Evolutionary conservation across 345 rosid genomes (phyloP).

Genomic region (Murraya paniculata): DNA sequence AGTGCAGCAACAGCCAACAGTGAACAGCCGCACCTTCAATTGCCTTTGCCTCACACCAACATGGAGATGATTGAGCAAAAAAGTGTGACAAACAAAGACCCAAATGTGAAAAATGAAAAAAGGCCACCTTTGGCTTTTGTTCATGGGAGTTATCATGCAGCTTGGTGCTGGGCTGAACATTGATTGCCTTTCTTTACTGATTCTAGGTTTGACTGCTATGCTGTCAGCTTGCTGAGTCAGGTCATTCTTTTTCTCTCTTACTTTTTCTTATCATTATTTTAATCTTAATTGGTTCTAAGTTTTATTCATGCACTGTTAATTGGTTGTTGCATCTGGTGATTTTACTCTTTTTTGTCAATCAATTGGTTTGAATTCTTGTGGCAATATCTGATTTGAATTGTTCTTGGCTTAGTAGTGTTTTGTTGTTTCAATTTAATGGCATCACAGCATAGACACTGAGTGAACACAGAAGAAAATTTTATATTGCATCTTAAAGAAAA

Average conservation of each 20-base stretch:
- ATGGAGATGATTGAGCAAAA: conserved; percentile 80
- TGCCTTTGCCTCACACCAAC: too few species aligned
- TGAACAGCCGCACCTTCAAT: too few species aligned
- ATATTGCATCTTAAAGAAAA: background rate
- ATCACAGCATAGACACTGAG: background rate
- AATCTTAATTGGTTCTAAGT: background rate
- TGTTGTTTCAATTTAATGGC: background rate
- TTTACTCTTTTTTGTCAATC: background rate
- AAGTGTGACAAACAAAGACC: conserved; percentile 8
- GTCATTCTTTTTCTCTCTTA: conserved; percentile 26
- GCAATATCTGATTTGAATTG: too few species aligned
- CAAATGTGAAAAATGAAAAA: conserved; percentile 4
- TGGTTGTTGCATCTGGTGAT: background rate
- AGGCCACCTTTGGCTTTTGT: conserved; percentile 72
- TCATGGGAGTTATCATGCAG: conserved; percentile 94
- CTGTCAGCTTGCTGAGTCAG: conserved; percentile 81
- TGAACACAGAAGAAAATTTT: background rate
- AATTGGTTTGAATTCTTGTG: background rate
- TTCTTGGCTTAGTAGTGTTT: background rate
- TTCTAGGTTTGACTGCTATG: conserved; percentile 78
- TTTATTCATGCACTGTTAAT: background rate
- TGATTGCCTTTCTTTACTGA: conserved; percentile 85
- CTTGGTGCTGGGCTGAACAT: conserved; percentile 97
- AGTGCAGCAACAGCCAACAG: too few species aligned
- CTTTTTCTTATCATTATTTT: background rate